phyloP scores from a whole-genome alignment of 1,139 yeast species.

The Diutina rugosa region DNA sequence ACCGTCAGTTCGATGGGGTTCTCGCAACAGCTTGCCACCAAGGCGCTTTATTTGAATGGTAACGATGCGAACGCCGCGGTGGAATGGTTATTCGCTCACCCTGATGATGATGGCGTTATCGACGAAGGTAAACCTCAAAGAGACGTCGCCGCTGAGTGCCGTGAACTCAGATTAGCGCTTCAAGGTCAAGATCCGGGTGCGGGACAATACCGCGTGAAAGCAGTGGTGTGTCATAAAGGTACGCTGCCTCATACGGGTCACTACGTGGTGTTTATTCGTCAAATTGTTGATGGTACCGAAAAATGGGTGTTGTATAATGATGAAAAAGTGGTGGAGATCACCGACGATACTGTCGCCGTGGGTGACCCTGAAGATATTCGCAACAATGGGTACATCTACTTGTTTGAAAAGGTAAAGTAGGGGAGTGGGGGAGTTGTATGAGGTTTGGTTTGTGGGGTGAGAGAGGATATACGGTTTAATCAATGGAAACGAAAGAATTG shows the following conservation, averaged over 20 bases:
- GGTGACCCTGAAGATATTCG: slow-evolving; percentile 49
- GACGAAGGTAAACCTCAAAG: slow-evolving; percentile 3
- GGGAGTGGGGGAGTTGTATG: not conserved
- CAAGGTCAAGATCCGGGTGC: not conserved
- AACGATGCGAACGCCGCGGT: slow-evolving; percentile 65
- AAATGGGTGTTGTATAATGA: slow-evolving; percentile 86
- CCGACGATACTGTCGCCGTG: slow-evolving; percentile 16
- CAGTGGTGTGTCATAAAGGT: slow-evolving; percentile 90
- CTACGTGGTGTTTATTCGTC: slow-evolving; percentile 70
- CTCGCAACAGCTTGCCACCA: slow-evolving; percentile 41
- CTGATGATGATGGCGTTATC: slow-evolving; percentile 49
- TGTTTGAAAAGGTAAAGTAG: slow-evolving; percentile 17
- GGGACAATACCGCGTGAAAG: slow-evolving; percentile 42
- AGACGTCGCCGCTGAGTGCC: not conserved
- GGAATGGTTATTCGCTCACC: slow-evolving; percentile 78
- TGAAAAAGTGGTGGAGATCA: slow-evolving; percentile 77
- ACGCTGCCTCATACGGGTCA: slow-evolving; percentile 92
- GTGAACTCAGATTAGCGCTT: not conserved
- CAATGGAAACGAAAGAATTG: too few relatives aligned
- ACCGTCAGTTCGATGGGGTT: slow-evolving; percentile 73
- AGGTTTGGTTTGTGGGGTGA: not conserved
- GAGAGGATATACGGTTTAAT: too few relatives aligned
- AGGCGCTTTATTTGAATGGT: slow-evolving; percentile 49
- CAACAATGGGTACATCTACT: slow-evolving; percentile 49
- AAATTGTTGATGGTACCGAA: slow-evolving; percentile 21